These are phyloP conservation scores for Ceratopteris richardii DNA, from an alignment of 75 land plant species.

Conservation along the genomic window DNA sequence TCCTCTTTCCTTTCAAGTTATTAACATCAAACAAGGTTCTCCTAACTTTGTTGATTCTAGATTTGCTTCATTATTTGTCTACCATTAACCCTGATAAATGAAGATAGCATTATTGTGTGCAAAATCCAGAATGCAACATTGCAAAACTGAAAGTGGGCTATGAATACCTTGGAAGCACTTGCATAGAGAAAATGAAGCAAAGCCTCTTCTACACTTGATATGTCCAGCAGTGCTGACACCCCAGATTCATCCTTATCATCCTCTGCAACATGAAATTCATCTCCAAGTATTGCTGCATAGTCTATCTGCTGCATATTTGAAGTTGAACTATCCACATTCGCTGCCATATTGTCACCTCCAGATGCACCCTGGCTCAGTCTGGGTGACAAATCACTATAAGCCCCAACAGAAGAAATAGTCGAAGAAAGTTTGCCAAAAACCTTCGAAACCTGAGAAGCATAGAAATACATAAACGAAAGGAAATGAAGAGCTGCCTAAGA, in stretches of 20 bases:
- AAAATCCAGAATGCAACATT: no score
- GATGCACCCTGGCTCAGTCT: not conserved
- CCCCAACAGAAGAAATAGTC: conserved; percentile 23
- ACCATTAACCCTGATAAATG: no score
- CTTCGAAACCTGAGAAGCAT: conserved; percentile 49
- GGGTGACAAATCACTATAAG: not conserved
- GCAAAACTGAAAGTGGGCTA: no score
- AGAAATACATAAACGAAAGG: no score
- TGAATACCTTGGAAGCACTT: conserved; percentile 69
- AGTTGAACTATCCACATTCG: conserved; percentile 9
- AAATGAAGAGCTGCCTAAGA: no score
- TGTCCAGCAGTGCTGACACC: conserved; percentile 46
- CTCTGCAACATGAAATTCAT: conserved; percentile 51
- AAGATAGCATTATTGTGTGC: no score
- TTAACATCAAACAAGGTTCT: no score
- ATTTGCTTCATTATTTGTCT: no score
- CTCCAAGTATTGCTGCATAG: conserved; percentile 72
- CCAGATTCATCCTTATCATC: conserved; percentile 33
- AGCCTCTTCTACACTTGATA: conserved; percentile 66
- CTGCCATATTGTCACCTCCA: conserved; percentile 15
- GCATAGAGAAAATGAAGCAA: conserved; percentile 80
- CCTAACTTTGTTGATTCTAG: no score
- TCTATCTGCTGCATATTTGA: conserved; percentile 30
- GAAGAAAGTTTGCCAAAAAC: conserved; percentile 43
- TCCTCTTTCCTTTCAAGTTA: no score